These are phyloP conservation scores for Petunia secreta DNA, from an alignment of 257 asterid species.

Conservation along the genomic window DNA sequence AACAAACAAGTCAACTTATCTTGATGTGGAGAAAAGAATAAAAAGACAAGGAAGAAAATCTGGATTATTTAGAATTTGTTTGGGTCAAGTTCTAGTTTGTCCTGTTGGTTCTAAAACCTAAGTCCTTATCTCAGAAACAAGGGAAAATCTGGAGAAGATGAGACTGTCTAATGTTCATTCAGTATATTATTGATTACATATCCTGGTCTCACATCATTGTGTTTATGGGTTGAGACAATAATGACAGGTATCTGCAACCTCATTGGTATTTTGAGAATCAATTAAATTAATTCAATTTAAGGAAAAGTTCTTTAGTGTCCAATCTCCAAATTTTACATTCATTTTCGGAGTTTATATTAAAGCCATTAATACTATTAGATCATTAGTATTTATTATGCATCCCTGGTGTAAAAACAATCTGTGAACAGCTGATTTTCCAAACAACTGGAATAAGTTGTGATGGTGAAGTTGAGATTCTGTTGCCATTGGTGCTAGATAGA, in stretches of 20 bases:
- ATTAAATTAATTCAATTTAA: not conserved
- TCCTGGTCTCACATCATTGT: conserved; percentile 13
- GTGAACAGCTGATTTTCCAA: not conserved
- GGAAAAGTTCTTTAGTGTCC: not conserved
- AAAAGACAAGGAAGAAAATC: conserved; percentile 8
- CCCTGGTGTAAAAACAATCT: not conserved
- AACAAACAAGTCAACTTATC: conserved; percentile 5
- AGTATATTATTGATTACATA: not conserved
- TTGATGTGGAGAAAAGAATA: conserved; percentile 14
- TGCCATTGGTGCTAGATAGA: not conserved
- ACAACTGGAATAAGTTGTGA: conserved; percentile 13
- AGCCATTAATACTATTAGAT: not conserved
- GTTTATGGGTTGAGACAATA: not conserved
- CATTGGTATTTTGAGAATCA: conserved; percentile 12
- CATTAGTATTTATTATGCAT: not conserved
- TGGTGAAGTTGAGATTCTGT: not conserved
- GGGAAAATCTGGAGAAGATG: conserved; percentile 7
- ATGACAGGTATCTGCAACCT: not conserved
- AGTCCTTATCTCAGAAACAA: conserved; percentile 2
- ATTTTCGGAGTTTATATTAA: not conserved
- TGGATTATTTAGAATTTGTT: not conserved
- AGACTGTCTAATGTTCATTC: conserved; percentile 2
- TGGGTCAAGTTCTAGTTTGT: conserved; percentile 12
- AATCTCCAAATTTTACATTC: not conserved
- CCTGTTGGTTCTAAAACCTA: conserved; percentile 13